Evolutionary conservation across 306 rosid genomes (phyloP).

Genomic region (Quercus agrifolia): DNA sequence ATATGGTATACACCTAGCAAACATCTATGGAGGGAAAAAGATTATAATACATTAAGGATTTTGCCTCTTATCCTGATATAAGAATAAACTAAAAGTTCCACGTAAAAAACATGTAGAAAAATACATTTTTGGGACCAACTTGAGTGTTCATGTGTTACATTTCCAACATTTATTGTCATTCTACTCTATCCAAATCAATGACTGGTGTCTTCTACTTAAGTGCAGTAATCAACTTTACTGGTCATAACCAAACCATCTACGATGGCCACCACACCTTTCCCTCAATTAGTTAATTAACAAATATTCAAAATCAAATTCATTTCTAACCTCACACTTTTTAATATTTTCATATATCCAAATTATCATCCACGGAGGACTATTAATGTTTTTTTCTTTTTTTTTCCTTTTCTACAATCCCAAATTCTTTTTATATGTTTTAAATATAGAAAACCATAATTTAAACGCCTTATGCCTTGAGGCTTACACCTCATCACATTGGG

Average conservation of each 20-base stretch:
- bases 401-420: not conserved
- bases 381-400: not conserved
- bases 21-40: not conserved
- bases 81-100: not conserved
- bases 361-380: not conserved
- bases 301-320: not conserved
- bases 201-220: not conserved
- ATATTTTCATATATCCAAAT: not conserved
- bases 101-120: not conserved
- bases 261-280: not conserved
- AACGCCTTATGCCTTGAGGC: not conserved
- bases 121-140: not conserved
- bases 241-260: not conserved
- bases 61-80: not conserved
- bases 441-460: not conserved
- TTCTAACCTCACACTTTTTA: not conserved
- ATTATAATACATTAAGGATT: conserved; percentile 4
- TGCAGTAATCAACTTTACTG: not conserved
- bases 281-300: not conserved
- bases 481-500: not conserved
- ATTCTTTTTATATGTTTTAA: not conserved
- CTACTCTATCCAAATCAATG: not conserved
- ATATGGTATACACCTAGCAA: not conserved
- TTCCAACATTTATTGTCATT: not conserved
- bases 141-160: not conserved